Percentiles rank a stretch among this genome's conserved stretches.
These are phyloP conservation scores for Fusarium piperis DNA, from an alignment of 2,329 filamentous ascomycete species.

Conservation along the genomic window DNA sequence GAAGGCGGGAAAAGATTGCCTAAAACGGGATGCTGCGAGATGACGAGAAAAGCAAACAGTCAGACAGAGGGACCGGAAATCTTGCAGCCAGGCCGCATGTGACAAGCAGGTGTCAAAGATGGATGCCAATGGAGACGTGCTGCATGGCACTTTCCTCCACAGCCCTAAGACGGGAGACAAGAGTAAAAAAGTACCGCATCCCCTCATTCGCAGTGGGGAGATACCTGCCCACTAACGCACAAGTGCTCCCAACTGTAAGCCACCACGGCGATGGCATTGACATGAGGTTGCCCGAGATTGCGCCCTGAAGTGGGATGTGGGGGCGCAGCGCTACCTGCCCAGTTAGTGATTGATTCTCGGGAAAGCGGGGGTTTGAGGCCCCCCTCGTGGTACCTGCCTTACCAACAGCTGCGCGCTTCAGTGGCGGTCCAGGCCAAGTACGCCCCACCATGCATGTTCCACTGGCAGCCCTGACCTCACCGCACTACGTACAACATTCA, in stretches of 20 bases:
- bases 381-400: not conserved
- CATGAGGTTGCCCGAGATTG: not conserved
- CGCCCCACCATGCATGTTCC: not conserved
- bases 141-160: not conserved
- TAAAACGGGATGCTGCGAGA: not conserved
- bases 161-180: not conserved
- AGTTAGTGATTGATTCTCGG: not conserved
- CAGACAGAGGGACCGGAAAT: not conserved
- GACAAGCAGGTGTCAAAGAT: slow-evolving; percentile 1
- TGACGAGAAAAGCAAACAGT: not conserved
- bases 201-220: not conserved
- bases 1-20: not conserved
- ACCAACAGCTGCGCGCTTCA: not conserved
- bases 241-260: not conserved
- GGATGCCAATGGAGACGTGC: not conserved
- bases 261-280: not conserved
- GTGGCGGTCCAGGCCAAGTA: not conserved
- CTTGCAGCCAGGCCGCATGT: not conserved
- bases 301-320: not conserved
- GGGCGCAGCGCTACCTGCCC: not conserved
- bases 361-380: not conserved
- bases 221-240: not conserved
- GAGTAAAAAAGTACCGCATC: not conserved
- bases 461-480: slow-evolving; percentile 15
- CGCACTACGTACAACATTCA: not conserved